These are phyloP conservation scores for Nemophila menziesii DNA, from an alignment of 257 asterid genomes.

Conservation along the genomic window DNA sequence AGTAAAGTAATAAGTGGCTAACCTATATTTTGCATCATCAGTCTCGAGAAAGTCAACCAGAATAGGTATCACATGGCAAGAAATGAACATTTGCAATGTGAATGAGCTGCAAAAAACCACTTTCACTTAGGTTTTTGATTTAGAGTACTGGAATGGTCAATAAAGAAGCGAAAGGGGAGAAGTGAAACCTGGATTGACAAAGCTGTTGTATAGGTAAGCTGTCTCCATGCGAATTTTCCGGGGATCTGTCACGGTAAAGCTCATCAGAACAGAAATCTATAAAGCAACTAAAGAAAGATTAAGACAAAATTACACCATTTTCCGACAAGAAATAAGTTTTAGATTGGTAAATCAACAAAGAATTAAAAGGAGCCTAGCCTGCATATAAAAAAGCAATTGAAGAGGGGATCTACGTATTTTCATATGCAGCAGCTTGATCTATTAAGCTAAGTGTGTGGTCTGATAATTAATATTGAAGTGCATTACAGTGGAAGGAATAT, in stretches of 20 bases:
- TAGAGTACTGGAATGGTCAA: conserved; percentile 5
- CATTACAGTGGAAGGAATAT: no score
- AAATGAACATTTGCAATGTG: conserved; percentile 94
- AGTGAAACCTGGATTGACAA: conserved; percentile 84
- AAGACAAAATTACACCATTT: background rate
- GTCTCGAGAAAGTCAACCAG: conserved; percentile 98
- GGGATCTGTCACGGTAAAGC: conserved; percentile 88
- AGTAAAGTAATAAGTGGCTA: conserved; percentile 22
- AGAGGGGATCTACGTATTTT: no score
- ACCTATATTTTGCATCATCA: conserved; percentile 94
- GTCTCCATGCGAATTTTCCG: conserved; percentile 98
- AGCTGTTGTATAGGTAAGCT: conserved; percentile 87
- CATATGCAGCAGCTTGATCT: no score
- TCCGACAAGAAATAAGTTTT: no score
- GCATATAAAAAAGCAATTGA: no score
- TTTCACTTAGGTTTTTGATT: conserved; percentile 13
- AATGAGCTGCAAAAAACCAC: conserved; percentile 52
- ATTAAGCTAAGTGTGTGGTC: no score
- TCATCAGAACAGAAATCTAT: conserved; percentile 86
- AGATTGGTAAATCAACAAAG: no score
- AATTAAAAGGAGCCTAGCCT: no score
- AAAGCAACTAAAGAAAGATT: background rate
- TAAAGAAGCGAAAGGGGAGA: conserved; percentile 7
- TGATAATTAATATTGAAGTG: no score
- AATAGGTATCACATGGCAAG: conserved; percentile 92